Conservation (phyloP, 768 basidiomycete genomes). For the Rhizopogon sp. region DNA sequence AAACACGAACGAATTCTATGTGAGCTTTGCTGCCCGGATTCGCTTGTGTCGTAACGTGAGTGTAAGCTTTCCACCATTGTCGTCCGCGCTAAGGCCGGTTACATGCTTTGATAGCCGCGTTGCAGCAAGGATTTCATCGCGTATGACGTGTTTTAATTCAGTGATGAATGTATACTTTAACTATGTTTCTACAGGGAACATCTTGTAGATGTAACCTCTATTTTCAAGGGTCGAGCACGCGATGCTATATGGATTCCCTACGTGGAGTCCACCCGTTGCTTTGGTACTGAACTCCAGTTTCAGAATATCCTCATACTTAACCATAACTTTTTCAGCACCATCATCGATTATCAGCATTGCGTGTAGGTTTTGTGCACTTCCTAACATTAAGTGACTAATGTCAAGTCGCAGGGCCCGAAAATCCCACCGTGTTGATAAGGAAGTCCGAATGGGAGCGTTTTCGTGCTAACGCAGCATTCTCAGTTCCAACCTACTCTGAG, state of each 20-base stretch:
- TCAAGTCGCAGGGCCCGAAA: conserved; percentile 15
- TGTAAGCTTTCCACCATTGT: neutral
- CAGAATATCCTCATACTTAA: neutral
- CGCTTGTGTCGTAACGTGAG: conserved; percentile 41
- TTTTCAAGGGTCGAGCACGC: neutral
- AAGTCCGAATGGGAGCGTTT: conserved; percentile 12
- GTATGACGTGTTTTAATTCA: conserved; percentile 4
- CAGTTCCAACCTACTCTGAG: neutral
- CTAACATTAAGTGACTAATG: no score
- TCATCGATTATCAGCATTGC: neutral
- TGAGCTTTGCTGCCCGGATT: conserved; percentile 43
- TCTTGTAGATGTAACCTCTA: conserved; percentile 4
- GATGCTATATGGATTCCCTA: conserved; percentile 15
- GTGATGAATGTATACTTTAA: neutral
- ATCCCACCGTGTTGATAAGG: conserved; percentile 9
- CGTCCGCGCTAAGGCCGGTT: neutral
- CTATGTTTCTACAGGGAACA: conserved; percentile 5
- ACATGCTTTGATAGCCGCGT: conserved; percentile 10
- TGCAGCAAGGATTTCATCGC: conserved; percentile 12
- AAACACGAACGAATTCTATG: conserved; percentile 32
- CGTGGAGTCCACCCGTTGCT: conserved; percentile 16
- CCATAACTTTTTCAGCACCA: neutral
- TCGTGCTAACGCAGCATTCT: conserved; percentile 1
- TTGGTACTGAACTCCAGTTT: conserved; percentile 9
- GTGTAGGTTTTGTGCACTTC: conserved; percentile 12